Evolutionary conservation across 2,329 filamentous ascomycete species (phyloP).

Genomic region (Trichoderma sp.): DNA sequence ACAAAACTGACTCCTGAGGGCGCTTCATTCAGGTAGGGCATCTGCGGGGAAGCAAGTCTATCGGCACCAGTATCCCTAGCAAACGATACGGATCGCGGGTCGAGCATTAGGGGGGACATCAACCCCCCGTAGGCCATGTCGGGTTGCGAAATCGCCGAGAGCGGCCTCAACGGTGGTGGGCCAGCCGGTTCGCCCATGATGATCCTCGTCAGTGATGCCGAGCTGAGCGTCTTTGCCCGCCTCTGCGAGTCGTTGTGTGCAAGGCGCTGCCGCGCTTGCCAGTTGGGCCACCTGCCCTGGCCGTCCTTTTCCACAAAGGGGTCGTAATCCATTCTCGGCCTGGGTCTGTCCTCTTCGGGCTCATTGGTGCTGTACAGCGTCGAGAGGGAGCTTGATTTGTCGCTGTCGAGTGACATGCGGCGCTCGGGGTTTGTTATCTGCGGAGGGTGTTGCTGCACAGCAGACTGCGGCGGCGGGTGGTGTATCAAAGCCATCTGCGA

Average conservation of each 20-base stretch:
- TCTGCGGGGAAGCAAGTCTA: neutral
- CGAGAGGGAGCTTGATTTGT: conserved; percentile 56
- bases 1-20: conserved; percentile 35
- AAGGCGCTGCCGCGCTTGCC: conserved; percentile 17
- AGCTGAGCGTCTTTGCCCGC: conserved; percentile 1
- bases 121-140: neutral
- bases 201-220: neutral
- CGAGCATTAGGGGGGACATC: conserved; percentile 6
- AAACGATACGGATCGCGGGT: neutral
- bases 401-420: conserved; percentile 46
- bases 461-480: conserved; percentile 5
- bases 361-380: conserved; percentile 61
- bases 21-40: conserved; percentile 20
- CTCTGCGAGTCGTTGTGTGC: conserved; percentile 9
- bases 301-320: conserved; percentile 39
- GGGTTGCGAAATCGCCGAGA: conserved; percentile 22
- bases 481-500: conserved; percentile 10
- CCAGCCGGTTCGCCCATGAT: conserved; percentile 8
- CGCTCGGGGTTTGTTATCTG: conserved; percentile 30
- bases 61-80: neutral
- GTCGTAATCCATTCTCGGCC: conserved; percentile 33
- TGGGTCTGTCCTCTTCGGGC: conserved; percentile 41
- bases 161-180: conserved; percentile 31
- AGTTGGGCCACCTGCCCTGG: neutral
- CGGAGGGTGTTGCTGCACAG: conserved; percentile 19